phyloP scores from a whole-genome alignment of 495 filamentous ascomycete species.

The Neurospora sp. region DNA sequence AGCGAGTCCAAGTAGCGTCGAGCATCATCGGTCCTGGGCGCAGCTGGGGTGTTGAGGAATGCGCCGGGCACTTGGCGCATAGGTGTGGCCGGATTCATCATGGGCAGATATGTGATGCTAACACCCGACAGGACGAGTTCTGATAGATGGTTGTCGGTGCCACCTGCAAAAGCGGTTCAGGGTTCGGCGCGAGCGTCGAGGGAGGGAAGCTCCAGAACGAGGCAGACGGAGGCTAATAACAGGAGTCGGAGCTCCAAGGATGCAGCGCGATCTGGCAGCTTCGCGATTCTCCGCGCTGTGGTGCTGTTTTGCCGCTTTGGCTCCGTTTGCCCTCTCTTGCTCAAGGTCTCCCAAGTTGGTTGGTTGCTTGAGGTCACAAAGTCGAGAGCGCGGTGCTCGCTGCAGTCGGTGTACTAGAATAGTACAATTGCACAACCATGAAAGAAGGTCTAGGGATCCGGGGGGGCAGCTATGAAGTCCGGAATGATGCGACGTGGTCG shows the following conservation, averaged over 20 bases:
- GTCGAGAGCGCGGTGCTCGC: background rate
- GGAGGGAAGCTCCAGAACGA: background rate
- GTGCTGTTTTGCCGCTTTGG: background rate
- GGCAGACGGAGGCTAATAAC: background rate
- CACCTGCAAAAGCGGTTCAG: background rate
- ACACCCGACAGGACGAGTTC: background rate
- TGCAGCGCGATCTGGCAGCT: background rate
- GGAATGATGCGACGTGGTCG: background rate
- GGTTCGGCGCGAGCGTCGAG: background rate
- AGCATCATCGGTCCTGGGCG: conserved; percentile 25
- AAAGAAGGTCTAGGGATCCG: background rate
- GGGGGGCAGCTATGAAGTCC: background rate
- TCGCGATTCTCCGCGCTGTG: background rate
- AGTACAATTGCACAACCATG: conserved; percentile 16
- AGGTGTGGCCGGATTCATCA: conserved; percentile 56
- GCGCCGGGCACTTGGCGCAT: conserved; percentile 60
- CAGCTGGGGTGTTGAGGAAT: conserved; percentile 62
- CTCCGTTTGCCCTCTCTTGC: background rate
- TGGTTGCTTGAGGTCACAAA: background rate
- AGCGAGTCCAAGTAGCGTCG: conserved; percentile 27
- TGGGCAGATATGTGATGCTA: conserved; percentile 27
- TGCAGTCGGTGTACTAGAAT: conserved; percentile 5
- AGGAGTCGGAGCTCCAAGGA: background rate
- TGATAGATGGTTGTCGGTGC: background rate
- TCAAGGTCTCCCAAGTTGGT: background rate